phyloP scores from a whole-genome alignment of 1,139 yeast genomes.

The Suhomyces atakaporum region DNA sequence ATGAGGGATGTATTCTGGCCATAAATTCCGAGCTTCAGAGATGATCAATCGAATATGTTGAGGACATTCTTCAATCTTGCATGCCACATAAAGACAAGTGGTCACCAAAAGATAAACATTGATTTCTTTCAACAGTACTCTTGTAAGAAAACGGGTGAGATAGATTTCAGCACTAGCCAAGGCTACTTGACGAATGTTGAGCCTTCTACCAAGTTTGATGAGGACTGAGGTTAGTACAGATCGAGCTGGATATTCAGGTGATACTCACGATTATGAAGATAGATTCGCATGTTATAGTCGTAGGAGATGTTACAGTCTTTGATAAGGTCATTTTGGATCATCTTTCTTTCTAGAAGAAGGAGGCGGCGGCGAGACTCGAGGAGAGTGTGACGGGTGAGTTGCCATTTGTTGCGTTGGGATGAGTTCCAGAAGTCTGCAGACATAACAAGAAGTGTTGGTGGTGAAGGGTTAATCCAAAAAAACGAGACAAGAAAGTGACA shows the following conservation, averaged over 20 bases:
- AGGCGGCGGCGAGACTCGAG: conserved; percentile 43
- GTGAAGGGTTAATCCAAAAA: conserved; percentile 34
- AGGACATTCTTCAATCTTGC: conserved; percentile 94
- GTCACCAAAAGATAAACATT: conserved; percentile 80
- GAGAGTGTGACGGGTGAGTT: conserved; percentile 41
- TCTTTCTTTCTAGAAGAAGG: conserved; percentile 42
- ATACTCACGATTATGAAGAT: conserved; percentile 53
- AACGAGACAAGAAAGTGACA: too few species aligned
- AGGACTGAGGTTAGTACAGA: conserved; percentile 40
- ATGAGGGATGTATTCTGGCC: conserved; percentile 95
- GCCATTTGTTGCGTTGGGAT: conserved; percentile 48
- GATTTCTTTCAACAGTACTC: conserved; percentile 75
- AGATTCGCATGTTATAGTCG: conserved; percentile 66
- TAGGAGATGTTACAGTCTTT: conserved; percentile 49
- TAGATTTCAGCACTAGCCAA: conserved; percentile 89
- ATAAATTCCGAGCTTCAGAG: conserved; percentile 80
- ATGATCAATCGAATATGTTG: conserved; percentile 85
- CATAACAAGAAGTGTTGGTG: conserved; percentile 37
- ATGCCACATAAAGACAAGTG: conserved; percentile 83
- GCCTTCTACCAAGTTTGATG: conserved; percentile 73
- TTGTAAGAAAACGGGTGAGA: conserved; percentile 68
- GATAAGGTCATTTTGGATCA: conserved; percentile 50
- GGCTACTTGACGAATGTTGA: conserved; percentile 79
- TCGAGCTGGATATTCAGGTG: not conserved
- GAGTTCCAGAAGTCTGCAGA: conserved; percentile 53